Evolutionary conservation across 2,329 filamentous ascomycete genomes (phyloP), one percentile per base, ranked within the genome.

Genomic region (Ophiostoma triangulosporum): DNA sequence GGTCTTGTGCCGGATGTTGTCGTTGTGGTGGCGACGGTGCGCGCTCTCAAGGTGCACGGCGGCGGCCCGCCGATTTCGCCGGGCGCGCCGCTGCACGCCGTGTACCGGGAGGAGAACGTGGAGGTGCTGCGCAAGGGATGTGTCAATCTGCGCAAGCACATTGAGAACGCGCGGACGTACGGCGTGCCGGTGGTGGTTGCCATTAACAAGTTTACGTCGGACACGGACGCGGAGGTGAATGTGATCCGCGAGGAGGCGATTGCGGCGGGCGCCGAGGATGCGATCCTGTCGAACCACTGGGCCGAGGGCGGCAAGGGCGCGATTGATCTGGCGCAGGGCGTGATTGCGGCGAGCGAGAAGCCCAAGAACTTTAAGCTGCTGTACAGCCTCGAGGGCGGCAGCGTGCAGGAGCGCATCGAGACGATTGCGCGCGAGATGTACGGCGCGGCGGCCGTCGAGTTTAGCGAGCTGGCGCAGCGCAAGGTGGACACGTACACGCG

Each of bases 41-140:
- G 93, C 61, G 93, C 93, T 6, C 76, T 98, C 59, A 98, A 98
- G 77, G 90, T 96, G 4, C 93, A 98, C 68, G 93, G 93, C 52
- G 93, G 91, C 55, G 93, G 90, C 17, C 91, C 93, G n/a, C 86
- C 91, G 32, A 95, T 97, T 64, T 79, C 85, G 45, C 87, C 91
- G 24, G 93, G 91, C 53, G 88, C 85, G 22, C 70, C 91, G 53
- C 80, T 97, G n/a, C 76, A 84, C 61, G 81, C 89, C 57, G 86
- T 95, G 14, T 98, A 97, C 75, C 84, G 83, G 63, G 84, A 90
- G 56, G 93, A 98, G 74, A 95, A 97, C 64, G 80, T 95, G 50
- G 91, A 97, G 4, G 77, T 96, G 52, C 81, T 98, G 55, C 86
- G 89, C 58, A 81, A 82, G 60, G 93, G 93, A 22, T 97, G 93